Percentiles rank a stretch among this genome's conserved stretches.
These are phyloP conservation scores for Teratosphaeria pseudoeucalypti DNA, from an alignment of 2,329 filamentous ascomycete genomes.

Conservation along the genomic window DNA sequence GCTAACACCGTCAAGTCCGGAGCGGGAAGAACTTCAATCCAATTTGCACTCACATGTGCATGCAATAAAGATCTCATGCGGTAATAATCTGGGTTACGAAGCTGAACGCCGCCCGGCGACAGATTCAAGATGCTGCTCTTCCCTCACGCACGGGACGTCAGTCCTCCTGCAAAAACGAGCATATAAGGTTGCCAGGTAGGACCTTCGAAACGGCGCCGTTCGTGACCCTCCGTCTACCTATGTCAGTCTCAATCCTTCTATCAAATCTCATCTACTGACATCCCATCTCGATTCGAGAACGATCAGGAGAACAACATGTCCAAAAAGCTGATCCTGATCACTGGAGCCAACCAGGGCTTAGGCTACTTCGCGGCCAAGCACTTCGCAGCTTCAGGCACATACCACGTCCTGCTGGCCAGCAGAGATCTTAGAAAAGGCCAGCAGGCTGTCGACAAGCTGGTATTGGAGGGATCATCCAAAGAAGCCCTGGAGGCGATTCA, in stretches of 20 bases:
- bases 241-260: not conserved
- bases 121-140: not conserved
- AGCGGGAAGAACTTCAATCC: no score
- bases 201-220: not conserved
- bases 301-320: not conserved
- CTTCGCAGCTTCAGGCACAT: constrained; percentile 28
- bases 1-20: no score
- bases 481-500: constrained; percentile 27
- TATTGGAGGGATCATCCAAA: constrained; percentile 12
- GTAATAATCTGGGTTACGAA: not conserved
- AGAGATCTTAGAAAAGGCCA: constrained; percentile 28
- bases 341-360: constrained; percentile 37
- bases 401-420: constrained; percentile 32
- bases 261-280: no score
- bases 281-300: no score
- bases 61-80: not conserved
- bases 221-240: not conserved
- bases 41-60: no score
- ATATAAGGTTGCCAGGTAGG: not conserved
- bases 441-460: constrained; percentile 22
- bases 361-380: constrained; percentile 35
- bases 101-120: not conserved
- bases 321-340: constrained; percentile 19
- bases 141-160: no score
- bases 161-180: not conserved